These are phyloP conservation scores for Pichia cephalocereana DNA, from an alignment of 805 yeast species.

Conservation along the genomic window DNA sequence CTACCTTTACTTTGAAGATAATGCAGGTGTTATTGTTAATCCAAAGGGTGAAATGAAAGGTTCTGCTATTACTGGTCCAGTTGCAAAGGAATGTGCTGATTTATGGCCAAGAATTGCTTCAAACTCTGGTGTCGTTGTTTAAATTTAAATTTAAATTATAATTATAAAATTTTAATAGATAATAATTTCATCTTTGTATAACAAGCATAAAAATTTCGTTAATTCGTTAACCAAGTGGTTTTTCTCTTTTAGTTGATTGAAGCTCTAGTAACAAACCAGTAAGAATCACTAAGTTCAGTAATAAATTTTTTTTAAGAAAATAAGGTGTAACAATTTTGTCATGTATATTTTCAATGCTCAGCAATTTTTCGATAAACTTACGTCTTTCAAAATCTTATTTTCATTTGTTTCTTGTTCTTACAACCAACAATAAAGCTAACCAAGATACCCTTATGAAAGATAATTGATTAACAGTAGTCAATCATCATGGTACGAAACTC, in stretches of 20 bases:
- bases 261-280: no score
- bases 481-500: neutral
- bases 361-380: no score
- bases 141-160: slow-evolving; percentile 28
- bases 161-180: slow-evolving; percentile 3
- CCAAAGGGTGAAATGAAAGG: slow-evolving; percentile 99
- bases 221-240: slow-evolving; percentile 4
- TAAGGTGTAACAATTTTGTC: no score
- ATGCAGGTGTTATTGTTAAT: slow-evolving; percentile 99
- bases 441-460: no score
- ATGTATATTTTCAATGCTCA: no score
- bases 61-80: slow-evolving; percentile 99
- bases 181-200: slow-evolving; percentile 9
- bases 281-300: no score
- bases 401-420: no score
- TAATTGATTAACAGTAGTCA: neutral
- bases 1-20: slow-evolving; percentile 98
- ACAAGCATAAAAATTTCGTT: slow-evolving; percentile 4
- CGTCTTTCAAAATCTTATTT: no score
- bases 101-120: slow-evolving; percentile 99
- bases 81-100: slow-evolving; percentile 99
- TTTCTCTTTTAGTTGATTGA: neutral
- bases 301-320: no score
- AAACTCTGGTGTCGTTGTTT: slow-evolving; percentile 99
- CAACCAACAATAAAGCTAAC: no score